These are phyloP conservation scores for Karstenula rhodostoma DNA, from an alignment of 2,329 filamentous ascomycete species.

Conservation along the genomic window DNA sequence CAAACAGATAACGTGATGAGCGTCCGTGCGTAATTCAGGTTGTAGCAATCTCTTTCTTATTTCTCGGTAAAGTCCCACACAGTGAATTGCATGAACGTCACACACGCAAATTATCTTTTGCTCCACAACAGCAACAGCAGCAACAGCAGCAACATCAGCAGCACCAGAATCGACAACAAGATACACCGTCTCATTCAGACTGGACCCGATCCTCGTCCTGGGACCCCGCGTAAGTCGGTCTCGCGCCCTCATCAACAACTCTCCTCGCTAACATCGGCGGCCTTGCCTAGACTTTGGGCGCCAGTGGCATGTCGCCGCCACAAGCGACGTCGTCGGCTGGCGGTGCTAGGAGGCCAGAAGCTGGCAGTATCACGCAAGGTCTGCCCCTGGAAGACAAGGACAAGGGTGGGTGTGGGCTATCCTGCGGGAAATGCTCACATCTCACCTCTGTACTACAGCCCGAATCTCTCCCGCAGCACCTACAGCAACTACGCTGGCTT, in stretches of 20 bases:
- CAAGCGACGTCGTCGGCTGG: constrained; percentile 88
- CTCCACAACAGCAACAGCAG: background rate
- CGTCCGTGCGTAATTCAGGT: background rate
- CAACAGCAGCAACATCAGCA: background rate
- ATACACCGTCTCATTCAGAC: background rate
- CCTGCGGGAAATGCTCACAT: constrained; percentile 35
- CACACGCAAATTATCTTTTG: background rate
- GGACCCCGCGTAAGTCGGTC: background rate
- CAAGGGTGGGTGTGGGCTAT: constrained; percentile 69
- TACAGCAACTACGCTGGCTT: constrained; percentile 22
- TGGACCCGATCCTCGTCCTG: background rate
- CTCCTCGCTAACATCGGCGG: no score
- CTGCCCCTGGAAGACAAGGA: constrained; percentile 96
- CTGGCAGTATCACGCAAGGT: constrained; percentile 88
- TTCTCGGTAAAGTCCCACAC: background rate
- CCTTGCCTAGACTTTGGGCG: constrained; percentile 62
- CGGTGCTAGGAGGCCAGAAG: constrained; percentile 81
- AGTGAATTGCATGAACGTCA: background rate
- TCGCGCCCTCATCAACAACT: no score
- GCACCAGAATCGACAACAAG: background rate
- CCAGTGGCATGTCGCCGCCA: constrained; percentile 72
- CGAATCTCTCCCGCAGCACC: constrained; percentile 19
- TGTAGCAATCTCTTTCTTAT: background rate
- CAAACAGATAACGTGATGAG: background rate
- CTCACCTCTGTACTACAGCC: constrained; percentile 28